These are phyloP conservation scores for Puccinia hordei DNA, from an alignment of 1,284 basidiomycete species.

Conservation along the genomic window DNA sequence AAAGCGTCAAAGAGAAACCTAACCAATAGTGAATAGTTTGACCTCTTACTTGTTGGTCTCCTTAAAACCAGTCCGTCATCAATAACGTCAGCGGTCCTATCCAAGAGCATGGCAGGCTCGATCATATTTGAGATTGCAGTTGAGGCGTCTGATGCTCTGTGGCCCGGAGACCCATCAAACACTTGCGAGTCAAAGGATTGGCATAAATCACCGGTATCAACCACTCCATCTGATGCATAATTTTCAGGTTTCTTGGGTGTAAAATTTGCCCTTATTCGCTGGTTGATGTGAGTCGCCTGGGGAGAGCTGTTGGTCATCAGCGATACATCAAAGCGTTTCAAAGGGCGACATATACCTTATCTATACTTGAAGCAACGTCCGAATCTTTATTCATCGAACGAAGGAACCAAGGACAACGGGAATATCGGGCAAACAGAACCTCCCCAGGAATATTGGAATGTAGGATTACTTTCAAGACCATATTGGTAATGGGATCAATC, in stretches of 20 bases:
- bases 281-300: slow-evolving; percentile 11
- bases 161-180: neutral
- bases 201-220: neutral
- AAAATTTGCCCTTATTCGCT: neutral
- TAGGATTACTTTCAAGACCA: slow-evolving; percentile 55
- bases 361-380: neutral
- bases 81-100: slow-evolving; percentile 54
- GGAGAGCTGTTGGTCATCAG: neutral
- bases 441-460: slow-evolving; percentile 58
- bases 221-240: neutral
- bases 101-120: slow-evolving; percentile 55
- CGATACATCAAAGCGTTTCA: neutral
- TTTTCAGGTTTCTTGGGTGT: neutral
- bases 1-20: neutral
- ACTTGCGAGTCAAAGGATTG: neutral
- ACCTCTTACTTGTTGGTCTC: slow-evolving; percentile 54
- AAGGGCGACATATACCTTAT: slow-evolving; percentile 15
- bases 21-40: neutral
- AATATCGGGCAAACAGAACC: slow-evolving; percentile 55
- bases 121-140: neutral
- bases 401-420: slow-evolving; percentile 52
- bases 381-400: neutral
- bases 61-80: slow-evolving; percentile 51
- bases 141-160: neutral
- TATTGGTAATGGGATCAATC: slow-evolving; percentile 51